phyloP scores from a whole-genome alignment of 768 basidiomycete genomes.

The Termitomyces sp. region DNA sequence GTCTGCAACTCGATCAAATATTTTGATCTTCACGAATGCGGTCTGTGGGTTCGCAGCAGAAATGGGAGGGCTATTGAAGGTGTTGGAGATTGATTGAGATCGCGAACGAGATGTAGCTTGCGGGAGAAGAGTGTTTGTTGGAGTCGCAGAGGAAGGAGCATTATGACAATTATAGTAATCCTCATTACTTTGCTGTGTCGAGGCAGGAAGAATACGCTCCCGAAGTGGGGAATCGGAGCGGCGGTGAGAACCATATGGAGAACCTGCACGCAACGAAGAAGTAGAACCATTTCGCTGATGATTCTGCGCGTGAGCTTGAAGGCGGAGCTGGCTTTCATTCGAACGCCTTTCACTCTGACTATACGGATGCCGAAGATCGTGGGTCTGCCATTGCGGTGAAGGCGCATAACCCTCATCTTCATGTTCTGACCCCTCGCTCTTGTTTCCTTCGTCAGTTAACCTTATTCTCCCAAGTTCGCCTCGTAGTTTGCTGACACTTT shows the following conservation, averaged over 20 bases:
- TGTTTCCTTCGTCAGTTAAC: constrained; percentile 36
- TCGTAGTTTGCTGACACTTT: constrained; percentile 34
- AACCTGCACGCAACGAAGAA: constrained; percentile 37
- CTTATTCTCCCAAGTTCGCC: constrained; percentile 47
- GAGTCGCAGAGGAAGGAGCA: constrained; percentile 28
- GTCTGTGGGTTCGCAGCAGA: constrained; percentile 74
- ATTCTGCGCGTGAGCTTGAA: constrained; percentile 37
- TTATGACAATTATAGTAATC: constrained; percentile 21
- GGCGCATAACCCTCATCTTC: constrained; percentile 51
- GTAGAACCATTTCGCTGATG: constrained; percentile 48
- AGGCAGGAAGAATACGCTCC: constrained; percentile 23
- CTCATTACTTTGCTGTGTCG: constrained; percentile 20
- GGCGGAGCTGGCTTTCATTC: constrained; percentile 33
- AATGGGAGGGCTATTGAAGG: constrained; percentile 64
- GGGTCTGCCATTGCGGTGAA: constrained; percentile 32
- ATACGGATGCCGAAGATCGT: constrained; percentile 37
- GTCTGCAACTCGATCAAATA: constrained; percentile 89
- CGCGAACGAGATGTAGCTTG: constrained; percentile 51
- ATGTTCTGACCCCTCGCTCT: constrained; percentile 63
- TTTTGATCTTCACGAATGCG: constrained; percentile 97
- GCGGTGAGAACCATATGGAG: constrained; percentile 34
- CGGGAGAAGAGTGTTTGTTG: constrained; percentile 45
- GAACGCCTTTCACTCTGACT: constrained; percentile 28
- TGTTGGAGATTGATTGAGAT: constrained; percentile 50
- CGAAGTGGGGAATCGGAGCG: constrained; percentile 34